Percentiles rank a stretch among this genome's conserved stretches.
These are phyloP conservation scores for Przewalskia tangutica DNA, from an alignment of 257 asterid species.

Conservation along the genomic window DNA sequence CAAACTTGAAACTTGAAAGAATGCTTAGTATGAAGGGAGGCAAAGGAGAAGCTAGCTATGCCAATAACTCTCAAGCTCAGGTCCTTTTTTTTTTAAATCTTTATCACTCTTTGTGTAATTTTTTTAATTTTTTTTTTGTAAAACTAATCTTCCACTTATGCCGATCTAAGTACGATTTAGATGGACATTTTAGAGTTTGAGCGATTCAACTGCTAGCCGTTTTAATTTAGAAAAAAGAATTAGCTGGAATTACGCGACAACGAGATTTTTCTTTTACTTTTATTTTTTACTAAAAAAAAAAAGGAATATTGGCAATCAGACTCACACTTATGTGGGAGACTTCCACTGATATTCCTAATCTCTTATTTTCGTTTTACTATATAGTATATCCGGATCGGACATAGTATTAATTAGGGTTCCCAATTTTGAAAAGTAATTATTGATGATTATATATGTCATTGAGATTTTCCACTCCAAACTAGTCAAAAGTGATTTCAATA, in stretches of 20 bases:
- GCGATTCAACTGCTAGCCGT: background rate
- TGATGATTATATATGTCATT: background rate
- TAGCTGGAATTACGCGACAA: background rate
- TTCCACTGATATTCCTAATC: background rate
- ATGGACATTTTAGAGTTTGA: background rate
- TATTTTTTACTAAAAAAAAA: background rate
- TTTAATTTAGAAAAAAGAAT: background rate
- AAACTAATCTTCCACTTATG: background rate
- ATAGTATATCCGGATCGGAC: background rate
- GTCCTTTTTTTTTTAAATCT: conserved; percentile 4
- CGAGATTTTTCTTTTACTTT: background rate
- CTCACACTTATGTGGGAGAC: background rate
- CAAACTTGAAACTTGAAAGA: conserved; percentile 60
- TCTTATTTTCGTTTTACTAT: background rate
- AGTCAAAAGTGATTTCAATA: background rate
- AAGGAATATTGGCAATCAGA: background rate
- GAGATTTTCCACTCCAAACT: background rate
- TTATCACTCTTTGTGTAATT: background rate
- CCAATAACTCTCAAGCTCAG: conserved; percentile 91
- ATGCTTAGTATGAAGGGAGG: conserved; percentile 94
- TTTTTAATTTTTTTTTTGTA: background rate
- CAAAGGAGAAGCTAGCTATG: conserved; percentile 86
- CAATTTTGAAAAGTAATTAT: too few species aligned
- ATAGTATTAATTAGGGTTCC: background rate
- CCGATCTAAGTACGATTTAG: background rate